Conservation (phyloP, 352 stramenopile species). For the Phytophthora hybrid region DNA sequence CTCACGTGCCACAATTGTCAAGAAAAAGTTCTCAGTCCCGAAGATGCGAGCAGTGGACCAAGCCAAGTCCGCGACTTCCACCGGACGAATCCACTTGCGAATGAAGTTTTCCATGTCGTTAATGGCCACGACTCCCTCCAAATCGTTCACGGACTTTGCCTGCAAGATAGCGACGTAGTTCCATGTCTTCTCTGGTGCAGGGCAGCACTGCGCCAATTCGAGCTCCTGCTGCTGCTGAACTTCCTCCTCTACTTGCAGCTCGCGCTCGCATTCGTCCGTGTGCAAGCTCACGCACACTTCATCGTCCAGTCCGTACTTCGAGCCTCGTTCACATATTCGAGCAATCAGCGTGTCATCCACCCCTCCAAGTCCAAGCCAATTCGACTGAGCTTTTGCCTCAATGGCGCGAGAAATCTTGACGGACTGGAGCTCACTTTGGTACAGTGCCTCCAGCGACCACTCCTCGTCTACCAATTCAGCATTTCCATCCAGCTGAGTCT, state of each 20-base stretch:
- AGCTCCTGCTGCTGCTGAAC: conserved; percentile 35
- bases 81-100: background rate
- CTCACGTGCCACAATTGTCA: conserved; percentile 10
- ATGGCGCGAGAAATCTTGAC: too few species aligned
- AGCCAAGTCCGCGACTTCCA: conserved; percentile 23
- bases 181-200: conserved; percentile 33
- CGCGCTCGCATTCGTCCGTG: conserved; percentile 56
- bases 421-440: too few species aligned
- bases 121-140: background rate
- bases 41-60: conserved; percentile 39
- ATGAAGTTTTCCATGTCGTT: conserved; percentile 7
- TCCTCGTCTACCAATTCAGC: conserved; percentile 45
- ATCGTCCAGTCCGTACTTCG: conserved; percentile 43
- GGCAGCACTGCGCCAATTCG: background rate
- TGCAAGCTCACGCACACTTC: conserved; percentile 43
- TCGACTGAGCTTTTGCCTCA: too few species aligned
- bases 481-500: conserved; percentile 12
- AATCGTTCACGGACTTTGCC: conserved; percentile 4
- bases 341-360: background rate
- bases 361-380: too few species aligned
- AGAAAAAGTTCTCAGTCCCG: conserved; percentile 52
- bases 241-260: conserved; percentile 58
- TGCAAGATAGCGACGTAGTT: conserved; percentile 23
- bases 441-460: conserved; percentile 47
- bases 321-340: conserved; percentile 16